Evolutionary conservation across 768 basidiomycete species (phyloP).

Genomic region (Stropharia rugosoannulata): DNA sequence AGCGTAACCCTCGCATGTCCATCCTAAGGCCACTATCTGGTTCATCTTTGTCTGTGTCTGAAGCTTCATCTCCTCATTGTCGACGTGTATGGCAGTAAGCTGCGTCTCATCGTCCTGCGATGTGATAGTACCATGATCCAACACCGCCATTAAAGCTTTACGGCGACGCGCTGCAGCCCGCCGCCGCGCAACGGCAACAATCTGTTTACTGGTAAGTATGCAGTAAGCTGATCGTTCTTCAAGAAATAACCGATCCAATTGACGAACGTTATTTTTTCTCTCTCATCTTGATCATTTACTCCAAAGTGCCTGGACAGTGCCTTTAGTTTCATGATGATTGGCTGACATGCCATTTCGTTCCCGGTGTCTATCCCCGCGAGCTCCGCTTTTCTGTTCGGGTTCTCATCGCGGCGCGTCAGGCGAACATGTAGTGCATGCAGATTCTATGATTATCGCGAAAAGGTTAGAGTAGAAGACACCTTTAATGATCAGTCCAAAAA

Average conservation of each 20-base stretch:
- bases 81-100: slow-evolving; percentile 6
- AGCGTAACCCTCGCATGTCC: slow-evolving; percentile 25
- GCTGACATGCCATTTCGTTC: not conserved
- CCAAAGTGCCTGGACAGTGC: slow-evolving; percentile 4
- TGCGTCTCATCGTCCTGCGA: not conserved
- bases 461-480: not conserved
- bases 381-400: not conserved
- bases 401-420: not conserved
- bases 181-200: slow-evolving; percentile 11
- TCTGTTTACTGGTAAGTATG: slow-evolving; percentile 6
- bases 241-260: not conserved
- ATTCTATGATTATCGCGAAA: slow-evolving; percentile 4
- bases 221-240: not conserved
- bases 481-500: not conserved
- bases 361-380: not conserved
- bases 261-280: slow-evolving; percentile 12
- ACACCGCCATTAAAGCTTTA: not conserved
- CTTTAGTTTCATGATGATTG: not conserved
- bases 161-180: slow-evolving; percentile 4
- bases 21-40: slow-evolving; percentile 21
- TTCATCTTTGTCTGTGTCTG: slow-evolving; percentile 21
- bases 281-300: not conserved
- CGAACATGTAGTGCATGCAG: slow-evolving; percentile 12
- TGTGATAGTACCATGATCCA: not conserved
- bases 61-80: slow-evolving; percentile 11